Conservation (phyloP, 202 grass and related monocot genomes). For the Zizania palustris region DNA sequence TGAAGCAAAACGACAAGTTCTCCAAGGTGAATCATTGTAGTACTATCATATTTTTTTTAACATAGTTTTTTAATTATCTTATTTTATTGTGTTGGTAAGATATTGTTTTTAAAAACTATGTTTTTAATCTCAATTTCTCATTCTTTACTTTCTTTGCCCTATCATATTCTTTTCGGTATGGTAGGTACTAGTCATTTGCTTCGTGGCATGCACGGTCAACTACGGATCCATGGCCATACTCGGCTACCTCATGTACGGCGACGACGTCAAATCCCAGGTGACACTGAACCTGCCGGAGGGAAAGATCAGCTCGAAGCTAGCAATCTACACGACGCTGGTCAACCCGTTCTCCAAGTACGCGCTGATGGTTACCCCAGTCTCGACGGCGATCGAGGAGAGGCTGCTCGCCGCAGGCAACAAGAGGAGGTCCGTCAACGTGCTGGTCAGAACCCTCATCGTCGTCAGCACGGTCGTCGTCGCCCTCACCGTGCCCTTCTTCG, state of each 20-base stretch:
- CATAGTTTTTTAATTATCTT: too few species aligned
- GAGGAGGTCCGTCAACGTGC: slow-evolving; percentile 30
- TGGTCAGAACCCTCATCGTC: slow-evolving; percentile 55
- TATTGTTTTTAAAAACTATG: too few species aligned
- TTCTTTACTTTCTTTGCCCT: too few species aligned
- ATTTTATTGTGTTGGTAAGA: too few species aligned
- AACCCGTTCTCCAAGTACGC: slow-evolving; percentile 80
- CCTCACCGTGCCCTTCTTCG: slow-evolving; percentile 71
- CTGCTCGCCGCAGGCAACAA: slow-evolving; percentile 41
- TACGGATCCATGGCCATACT: slow-evolving; percentile 74
- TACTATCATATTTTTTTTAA: too few species aligned
- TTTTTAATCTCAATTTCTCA: too few species aligned
- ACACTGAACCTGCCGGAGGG: slow-evolving; percentile 72
- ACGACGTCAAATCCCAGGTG: slow-evolving; percentile 68
- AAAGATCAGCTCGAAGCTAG: slow-evolving; percentile 64
- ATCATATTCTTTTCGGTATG: too few species aligned
- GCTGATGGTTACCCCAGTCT: slow-evolving; percentile 62
- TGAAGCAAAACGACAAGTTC: slow-evolving; percentile 70
- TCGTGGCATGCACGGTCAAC: slow-evolving; percentile 59
- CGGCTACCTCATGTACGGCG: slow-evolving; percentile 82
- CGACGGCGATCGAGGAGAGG: slow-evolving; percentile 65
- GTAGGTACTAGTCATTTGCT: slow-evolving; percentile 68
- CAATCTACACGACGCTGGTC: slow-evolving; percentile 81
- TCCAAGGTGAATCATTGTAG: slow-evolving; percentile 57
- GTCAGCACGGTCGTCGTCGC: slow-evolving; percentile 65